phyloP scores from a whole-genome alignment of 495 filamentous ascomycete species.

The Xylaria acuta region DNA sequence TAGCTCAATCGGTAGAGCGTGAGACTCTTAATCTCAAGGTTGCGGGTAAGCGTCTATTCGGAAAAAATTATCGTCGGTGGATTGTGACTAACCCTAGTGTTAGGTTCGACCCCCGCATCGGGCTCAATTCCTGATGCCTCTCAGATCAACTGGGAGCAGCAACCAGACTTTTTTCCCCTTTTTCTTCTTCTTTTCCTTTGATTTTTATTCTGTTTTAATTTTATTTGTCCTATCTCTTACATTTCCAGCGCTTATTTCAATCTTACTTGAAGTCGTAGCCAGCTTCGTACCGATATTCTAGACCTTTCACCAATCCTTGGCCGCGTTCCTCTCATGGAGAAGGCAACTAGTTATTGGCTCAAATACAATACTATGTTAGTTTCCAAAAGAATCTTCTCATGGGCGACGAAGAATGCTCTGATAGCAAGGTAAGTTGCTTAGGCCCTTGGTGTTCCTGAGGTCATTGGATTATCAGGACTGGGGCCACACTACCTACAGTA shows the following conservation, averaged over 20 bases:
- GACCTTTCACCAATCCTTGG: background rate
- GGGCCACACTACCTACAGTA: background rate
- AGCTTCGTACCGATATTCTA: no score
- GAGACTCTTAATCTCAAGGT: constrained; percentile 82
- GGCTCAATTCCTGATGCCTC: constrained; percentile 51
- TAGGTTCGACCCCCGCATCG: constrained; percentile 57
- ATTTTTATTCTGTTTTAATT: no score
- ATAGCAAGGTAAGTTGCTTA: background rate
- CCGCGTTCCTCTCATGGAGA: background rate
- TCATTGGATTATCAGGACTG: background rate
- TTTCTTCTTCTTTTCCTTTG: background rate
- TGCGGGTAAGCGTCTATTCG: constrained; percentile 51
- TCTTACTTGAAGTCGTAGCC: no score
- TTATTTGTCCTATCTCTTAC: no score
- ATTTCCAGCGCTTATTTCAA: no score
- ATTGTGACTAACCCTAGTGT: constrained; percentile 7
- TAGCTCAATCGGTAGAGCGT: constrained; percentile 87
- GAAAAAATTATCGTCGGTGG: background rate
- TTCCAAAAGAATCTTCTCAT: background rate
- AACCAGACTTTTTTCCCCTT: constrained; percentile 4
- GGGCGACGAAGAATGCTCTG: background rate
- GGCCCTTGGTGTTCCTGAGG: background rate
- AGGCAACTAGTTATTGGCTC: background rate
- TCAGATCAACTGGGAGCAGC: constrained; percentile 16
- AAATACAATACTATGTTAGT: background rate